Evolutionary conservation across 768 basidiomycete species (phyloP), one percentile per base, ranked within the genome.

Genomic region (Mycena sanguinolenta): DNA sequence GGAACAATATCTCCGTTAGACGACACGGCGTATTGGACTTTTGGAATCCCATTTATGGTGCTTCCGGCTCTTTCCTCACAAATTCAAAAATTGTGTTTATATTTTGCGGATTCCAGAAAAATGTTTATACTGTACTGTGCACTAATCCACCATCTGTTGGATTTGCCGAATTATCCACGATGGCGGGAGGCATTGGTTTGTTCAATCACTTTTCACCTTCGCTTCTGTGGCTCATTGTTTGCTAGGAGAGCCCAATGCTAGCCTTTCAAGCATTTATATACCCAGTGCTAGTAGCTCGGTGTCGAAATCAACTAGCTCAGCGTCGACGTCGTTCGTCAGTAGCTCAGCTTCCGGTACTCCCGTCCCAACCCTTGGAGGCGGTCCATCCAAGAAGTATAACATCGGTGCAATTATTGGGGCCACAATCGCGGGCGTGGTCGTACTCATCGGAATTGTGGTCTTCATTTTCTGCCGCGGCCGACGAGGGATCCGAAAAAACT

Each of bases 91-190:
- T 3, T 27, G 21, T 28, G 14, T 38, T n/a, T 39, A 27, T 28
- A n/a, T 16, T 39, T 16, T 27, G 21, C 49, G 2, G 17, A 3
- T 14, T 59, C 27, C 54, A 65, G 63, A 28, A 32, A 28, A 65
- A 65, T 46, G 63, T 65, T 21, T 65, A 65, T 23, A 32, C 63
- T 27, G 63, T 65, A 34, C 57, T 65, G n/a, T 39, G 63, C 6
- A 14, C 55, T 30, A 32, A 7, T 14, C 63, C 54, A 6, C 13
- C 63, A 13, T 28, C 63, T 28, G 44, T 65, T n/a, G 63, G 63
- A 4, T 65, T 65, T 30, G 63, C 63, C 5, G 14, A 57, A 28
- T 57, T 65, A 32, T 55, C 53, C 16, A 57, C 63, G 32, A 21
- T 57, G 19, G 63, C 63, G 6, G 63, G 63, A 2, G 63, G 63